Evolutionary conservation across 495 filamentous ascomycete species (phyloP), one percentile per base, ranked within the genome.

Genomic region (Aspergillus bridgeri): DNA sequence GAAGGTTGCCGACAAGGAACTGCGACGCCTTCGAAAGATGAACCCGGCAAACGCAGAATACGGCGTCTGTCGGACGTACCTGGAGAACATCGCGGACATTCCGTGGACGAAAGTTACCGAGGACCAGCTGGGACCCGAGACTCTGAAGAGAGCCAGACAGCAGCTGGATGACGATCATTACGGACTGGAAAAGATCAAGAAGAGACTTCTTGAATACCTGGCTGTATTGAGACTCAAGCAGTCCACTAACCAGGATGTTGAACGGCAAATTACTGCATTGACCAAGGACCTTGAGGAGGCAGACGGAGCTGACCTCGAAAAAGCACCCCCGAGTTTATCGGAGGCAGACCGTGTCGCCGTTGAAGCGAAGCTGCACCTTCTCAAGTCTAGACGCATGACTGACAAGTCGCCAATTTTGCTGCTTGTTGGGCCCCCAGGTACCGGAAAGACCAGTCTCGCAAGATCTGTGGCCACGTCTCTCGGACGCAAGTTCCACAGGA

Each of bases 141-240:
- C 92, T 2, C 70, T 99, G 56, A 76, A 80, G 53, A 79, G 78
- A 59, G 95, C 95, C 29, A 82, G 92, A 44, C 88, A 94, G 75
- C 93, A 98, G 69, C 79, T 99, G 23, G 90, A 99, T 65, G 86
- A 95, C 53, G 95, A 98, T 69, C 95, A 99, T 68, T 98, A 98
- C 61, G 95, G 95, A 3, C 77, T 99, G 20, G 90, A 98, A 61
- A 94, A 94, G 72, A 94, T 98, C 64, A 99, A 99, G 81, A 98
- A 96, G 80, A 81, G 95, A 46, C 73, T 99, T 18, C 77, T 98
- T 6, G 96, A 98, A 67, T 99, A 99, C 67, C 82, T 99, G 18
- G 96, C 95, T 17, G 95, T 99, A 23, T 79, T 99, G 24, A 88
- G 92, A 55, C 75, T 99, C 57, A 99, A 98, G 81, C 92, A 96